Base-by-base conservation (phyloP, 2,329 filamentous ascomycete species). In the Proliferodiscus dingleyae region DNA sequence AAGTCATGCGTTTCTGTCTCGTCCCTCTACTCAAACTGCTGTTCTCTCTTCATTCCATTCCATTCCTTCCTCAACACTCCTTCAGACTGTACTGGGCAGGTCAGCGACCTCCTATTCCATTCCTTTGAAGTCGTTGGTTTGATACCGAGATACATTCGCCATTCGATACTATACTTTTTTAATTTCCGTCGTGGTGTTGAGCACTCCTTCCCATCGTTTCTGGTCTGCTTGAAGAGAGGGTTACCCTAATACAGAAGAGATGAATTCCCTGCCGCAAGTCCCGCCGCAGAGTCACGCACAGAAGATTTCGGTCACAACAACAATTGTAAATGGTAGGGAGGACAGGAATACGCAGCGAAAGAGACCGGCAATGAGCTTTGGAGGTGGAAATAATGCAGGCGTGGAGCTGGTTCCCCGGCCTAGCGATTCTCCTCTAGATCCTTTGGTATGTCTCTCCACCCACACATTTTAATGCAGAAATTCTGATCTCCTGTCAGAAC, bases 391-490 rank as follows among this genome's bases (percentile, higher is more conserved):
- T n/a, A 30, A 48, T 37, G 39, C 46, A 23, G 44, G 34, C 47
- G 15, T 49, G 30, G 50, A 46, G 32, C 26, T 55, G 43, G 43
- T 74, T 8, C 77, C 77, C 3, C 76, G 77, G 57, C 76, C 77
- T 0, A 79, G 73, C 43, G 72, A 78, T 45, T 72, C 77, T 44
- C 65, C 68, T 0, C 66, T 71, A 19, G 77, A 80, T 58, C 77
- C 77, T 41, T 54, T 80, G 60, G 75, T 78, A 64, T 44, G 71
- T 61, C 34, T 4, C 36, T 5, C 9, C 2, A 5, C 8, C 1
- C 18, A 7, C 6, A 26, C 6, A 26, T 5, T 28, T 4, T 7
- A 30, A 37, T 26, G 3, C 21, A 9, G 26, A 2, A n/a, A 37
- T 4, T 26, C 18, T 30, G 51, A 29, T 48, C 29, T 15, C n/a